Conservation (phyloP, 768 basidiomycete species). For the Suillus paluster region DNA sequence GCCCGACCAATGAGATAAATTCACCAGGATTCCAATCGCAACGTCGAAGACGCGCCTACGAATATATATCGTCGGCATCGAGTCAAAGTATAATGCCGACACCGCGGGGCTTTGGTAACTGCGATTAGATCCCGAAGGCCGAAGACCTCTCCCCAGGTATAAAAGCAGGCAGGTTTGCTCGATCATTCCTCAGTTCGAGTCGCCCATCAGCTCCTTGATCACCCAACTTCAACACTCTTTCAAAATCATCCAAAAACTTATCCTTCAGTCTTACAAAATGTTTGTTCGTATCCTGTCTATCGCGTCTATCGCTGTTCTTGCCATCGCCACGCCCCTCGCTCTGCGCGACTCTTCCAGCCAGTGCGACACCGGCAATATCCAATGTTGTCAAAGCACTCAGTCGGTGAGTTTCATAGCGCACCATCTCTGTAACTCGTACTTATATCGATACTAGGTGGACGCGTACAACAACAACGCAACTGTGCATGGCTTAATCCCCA, state of each 20-base stretch:
- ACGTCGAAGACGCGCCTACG: background rate
- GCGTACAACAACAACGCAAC: conserved; percentile 3
- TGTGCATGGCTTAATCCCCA: conserved; percentile 12
- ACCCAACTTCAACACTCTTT: conserved; percentile 2
- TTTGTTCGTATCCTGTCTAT: conserved; percentile 25
- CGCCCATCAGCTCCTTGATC: background rate
- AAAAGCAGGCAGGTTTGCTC: background rate
- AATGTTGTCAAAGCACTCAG: conserved; percentile 24
- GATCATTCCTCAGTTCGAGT: background rate
- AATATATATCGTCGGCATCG: background rate
- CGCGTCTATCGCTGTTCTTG: conserved; percentile 20
- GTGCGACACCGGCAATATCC: conserved; percentile 24
- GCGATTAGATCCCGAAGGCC: background rate
- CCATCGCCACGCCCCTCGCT: conserved; percentile 19
- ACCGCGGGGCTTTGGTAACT: background rate
- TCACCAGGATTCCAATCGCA: background rate
- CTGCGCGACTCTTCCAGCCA: conserved; percentile 10
- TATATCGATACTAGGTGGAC: conserved; percentile 15
- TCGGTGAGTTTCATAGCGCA: conserved; percentile 20
- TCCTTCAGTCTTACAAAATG: conserved; percentile 15
- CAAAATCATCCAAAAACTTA: background rate
- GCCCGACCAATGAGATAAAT: background rate
- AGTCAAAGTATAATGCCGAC: background rate
- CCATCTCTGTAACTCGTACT: background rate
- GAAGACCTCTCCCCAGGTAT: background rate